A percentile compares a stretch with the other conserved stretches of the same genome.
phyloP scores from a whole-genome alignment of 768 basidiomycete genomes.

The Russula ochroleuca region DNA sequence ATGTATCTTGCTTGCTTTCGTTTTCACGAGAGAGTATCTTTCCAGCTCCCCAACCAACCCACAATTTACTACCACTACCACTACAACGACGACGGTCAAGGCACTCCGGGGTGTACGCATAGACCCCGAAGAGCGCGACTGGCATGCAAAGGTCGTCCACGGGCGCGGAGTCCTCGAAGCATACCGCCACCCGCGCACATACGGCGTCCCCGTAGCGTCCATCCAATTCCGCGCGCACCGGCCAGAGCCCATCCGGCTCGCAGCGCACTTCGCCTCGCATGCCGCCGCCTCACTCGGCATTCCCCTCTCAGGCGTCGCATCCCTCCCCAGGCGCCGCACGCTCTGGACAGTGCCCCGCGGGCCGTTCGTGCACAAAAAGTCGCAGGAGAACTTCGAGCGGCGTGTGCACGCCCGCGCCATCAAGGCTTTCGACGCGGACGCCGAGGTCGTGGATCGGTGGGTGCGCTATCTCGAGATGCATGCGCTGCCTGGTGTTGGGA shows the following conservation, averaged over 20 bases:
- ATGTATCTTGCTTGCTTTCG: neutral
- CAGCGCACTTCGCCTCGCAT: conserved; percentile 78
- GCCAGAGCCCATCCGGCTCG: conserved; percentile 63
- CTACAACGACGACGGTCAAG: neutral
- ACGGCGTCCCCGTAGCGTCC: conserved; percentile 71
- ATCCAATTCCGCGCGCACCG: conserved; percentile 82
- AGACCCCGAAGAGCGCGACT: conserved; percentile 35
- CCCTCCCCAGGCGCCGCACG: conserved; percentile 68
- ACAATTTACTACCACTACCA: neutral
- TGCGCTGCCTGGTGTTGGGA: conserved; percentile 79
- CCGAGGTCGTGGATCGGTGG: conserved; percentile 75
- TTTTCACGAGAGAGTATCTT: neutral
- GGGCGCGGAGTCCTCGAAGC: conserved; percentile 57
- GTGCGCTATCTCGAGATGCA: conserved; percentile 71
- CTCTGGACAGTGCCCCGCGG: conserved; percentile 83
- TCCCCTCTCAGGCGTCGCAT: conserved; percentile 59
- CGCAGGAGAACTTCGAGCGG: conserved; percentile 92
- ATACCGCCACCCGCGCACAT: conserved; percentile 53
- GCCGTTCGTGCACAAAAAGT: conserved; percentile 91
- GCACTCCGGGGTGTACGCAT: conserved; percentile 15
- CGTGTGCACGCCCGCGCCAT: conserved; percentile 78
- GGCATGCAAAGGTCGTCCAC: conserved; percentile 54
- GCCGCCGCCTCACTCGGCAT: conserved; percentile 83
- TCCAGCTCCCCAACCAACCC: conserved; percentile 3
- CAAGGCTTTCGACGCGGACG: conserved; percentile 87